phyloP scores from a whole-genome alignment of 2,329 filamentous ascomycete genomes.

The Cladosporium sp. region DNA sequence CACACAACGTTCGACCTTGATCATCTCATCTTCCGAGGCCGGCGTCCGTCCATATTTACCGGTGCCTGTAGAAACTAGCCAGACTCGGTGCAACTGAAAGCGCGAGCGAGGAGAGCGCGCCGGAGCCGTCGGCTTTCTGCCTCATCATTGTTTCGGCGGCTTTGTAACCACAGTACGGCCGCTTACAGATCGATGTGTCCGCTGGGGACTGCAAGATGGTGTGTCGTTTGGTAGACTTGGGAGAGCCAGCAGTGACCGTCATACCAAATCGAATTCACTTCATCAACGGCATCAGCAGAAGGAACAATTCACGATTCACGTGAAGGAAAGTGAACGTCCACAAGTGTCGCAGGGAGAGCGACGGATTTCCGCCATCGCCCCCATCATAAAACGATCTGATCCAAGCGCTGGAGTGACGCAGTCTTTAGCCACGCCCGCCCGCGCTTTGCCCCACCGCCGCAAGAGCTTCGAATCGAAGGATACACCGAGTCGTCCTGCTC shows the following conservation, averaged over 20 bases:
- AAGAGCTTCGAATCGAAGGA: conserved; percentile 16
- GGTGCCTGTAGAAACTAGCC: background rate
- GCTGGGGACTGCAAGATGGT: background rate
- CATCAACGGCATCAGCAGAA: background rate
- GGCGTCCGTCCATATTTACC: conserved; percentile 13
- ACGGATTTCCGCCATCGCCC: background rate
- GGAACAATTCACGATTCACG: background rate
- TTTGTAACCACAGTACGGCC: conserved; percentile 17
- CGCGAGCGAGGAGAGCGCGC: conserved; percentile 10
- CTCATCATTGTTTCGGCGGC: conserved; percentile 18
- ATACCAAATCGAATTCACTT: background rate
- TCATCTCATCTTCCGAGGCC: conserved; percentile 1
- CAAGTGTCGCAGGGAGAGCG: background rate
- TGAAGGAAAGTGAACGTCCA: background rate
- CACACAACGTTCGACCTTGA: conserved; percentile 3
- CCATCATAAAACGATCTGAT: conserved; percentile 14
- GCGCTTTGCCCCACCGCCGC: conserved; percentile 15
- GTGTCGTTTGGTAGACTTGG: background rate
- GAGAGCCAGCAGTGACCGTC: background rate
- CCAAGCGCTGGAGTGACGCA: conserved; percentile 10
- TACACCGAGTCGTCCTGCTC: conserved; percentile 14
- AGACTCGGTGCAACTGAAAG: conserved; percentile 12
- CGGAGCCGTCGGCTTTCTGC: conserved; percentile 18
- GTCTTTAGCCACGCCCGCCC: conserved; percentile 7
- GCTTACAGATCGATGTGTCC: conserved; percentile 16